Percentiles rank a stretch among this genome's conserved stretches.
Conservation (phyloP, 805 yeast species). For the Cyberlindnera japonica region DNA sequence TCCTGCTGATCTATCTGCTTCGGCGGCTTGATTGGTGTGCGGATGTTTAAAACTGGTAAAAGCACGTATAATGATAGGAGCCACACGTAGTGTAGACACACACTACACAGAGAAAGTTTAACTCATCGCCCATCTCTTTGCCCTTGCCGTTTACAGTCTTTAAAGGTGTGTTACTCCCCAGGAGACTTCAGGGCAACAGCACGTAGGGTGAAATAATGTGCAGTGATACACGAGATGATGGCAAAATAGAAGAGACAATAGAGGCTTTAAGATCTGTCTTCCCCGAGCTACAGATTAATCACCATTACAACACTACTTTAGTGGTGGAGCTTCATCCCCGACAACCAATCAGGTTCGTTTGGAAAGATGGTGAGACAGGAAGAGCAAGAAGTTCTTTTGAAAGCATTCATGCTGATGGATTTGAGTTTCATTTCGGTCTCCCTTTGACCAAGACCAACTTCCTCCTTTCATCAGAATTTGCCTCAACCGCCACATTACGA, state of each 20-base stretch:
- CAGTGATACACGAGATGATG: too few species aligned
- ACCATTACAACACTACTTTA: not conserved
- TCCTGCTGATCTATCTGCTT: not conserved
- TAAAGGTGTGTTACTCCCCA: not conserved
- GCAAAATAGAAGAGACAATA: not conserved
- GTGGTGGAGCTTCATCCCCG: not conserved
- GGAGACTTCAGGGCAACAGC: too few species aligned
- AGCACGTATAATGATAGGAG: not conserved
- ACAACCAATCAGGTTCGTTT: not conserved
- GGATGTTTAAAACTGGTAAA: not conserved
- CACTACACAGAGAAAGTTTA: too few species aligned
- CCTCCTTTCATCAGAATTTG: not conserved
- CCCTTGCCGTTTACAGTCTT: not conserved
- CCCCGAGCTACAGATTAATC: not conserved
- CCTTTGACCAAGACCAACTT: conserved; percentile 1
- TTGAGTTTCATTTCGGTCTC: not conserved
- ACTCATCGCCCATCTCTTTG: not conserved
- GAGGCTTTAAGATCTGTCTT: not conserved
- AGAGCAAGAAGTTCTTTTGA: not conserved
- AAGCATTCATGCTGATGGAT: conserved; percentile 6
- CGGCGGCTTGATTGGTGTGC: not conserved
- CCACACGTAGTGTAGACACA: too few species aligned
- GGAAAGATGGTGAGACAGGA: not conserved
- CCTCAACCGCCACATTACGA: not conserved
- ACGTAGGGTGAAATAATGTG: too few species aligned